Base-by-base conservation (phyloP, 148 eudicot species). In the Bassia scoparia region DNA sequence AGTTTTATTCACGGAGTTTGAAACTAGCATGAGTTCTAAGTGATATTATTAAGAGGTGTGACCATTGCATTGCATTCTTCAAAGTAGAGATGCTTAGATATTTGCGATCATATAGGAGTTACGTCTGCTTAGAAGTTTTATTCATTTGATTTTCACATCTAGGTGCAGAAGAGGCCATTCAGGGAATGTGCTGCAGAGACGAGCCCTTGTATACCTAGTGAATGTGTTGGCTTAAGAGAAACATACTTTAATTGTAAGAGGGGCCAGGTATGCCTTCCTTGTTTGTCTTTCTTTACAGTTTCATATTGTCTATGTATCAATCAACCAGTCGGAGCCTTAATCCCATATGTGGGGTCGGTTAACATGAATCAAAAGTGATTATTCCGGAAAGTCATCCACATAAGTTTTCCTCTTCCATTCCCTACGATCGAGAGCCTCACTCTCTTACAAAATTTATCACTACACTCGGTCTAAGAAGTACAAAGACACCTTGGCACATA, bases 191-290 rank as follows among this genome's bases (percentile, higher is more conserved):
- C 95, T 14, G 88, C 88, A 73, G 98, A 90, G 86, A 80, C 89
- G 81, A 81, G 77, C 71, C 97, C 97, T 38, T 82, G 80, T 27
- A 89, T 93, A 70, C 85, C 97, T 59, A 87, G 90, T 38, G 95
- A 93, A 65, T 90, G 97, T 68, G 98, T 93, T 49, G 98, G 98
- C 70, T 74, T 93, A 66, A 78, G 97, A 75, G 97, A 93, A 85
- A 93, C 98, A 54, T 93, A 84, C 74, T 93, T 89, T 83, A 93
- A 93, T 76, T 90, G 98, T 91, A 93, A 93, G 83, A 88, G 94
- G 86, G 98, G 96, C 62, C 98, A 93, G 92, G 98, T 73, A 79
- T 70, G 83, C 65, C 63, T 27, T 71, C 72, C 30, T 72, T 70
- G 26, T 46, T 8, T 33, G 52, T 26, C 26, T 12, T 46, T 27